These are phyloP conservation scores for Protomyces lactucae-debilis DNA, from an alignment of 1,139 yeast species.

Conservation along the genomic window DNA sequence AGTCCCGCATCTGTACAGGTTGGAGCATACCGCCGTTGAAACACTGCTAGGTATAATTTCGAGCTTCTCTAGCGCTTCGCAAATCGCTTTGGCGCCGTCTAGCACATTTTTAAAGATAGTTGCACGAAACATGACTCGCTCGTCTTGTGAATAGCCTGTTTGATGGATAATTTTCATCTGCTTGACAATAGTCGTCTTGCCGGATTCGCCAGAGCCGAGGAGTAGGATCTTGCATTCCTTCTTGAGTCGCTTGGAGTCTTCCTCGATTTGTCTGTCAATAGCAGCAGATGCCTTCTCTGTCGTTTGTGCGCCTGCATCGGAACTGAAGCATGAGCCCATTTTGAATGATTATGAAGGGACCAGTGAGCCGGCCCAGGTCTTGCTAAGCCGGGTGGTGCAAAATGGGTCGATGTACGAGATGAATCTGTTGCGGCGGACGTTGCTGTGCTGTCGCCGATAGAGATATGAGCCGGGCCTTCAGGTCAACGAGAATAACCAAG, in stretches of 20 bases:
- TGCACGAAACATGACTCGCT: conserved; percentile 72
- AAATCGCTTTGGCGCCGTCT: conserved; percentile 74
- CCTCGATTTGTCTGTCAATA: conserved; percentile 32
- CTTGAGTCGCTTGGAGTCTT: conserved; percentile 32
- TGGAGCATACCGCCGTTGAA: conserved; percentile 10
- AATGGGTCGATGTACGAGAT: neutral
- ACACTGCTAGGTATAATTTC: conserved; percentile 1
- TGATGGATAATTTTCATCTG: conserved; percentile 84
- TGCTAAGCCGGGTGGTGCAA: neutral
- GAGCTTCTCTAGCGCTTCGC: conserved; percentile 27
- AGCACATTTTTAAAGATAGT: conserved; percentile 92
- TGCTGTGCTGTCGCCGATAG: no score
- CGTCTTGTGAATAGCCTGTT: conserved; percentile 75
- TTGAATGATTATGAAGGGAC: neutral
- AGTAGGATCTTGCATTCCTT: conserved; percentile 55
- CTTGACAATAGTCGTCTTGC: conserved; percentile 89
- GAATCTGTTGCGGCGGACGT: no score
- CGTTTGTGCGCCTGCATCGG: conserved; percentile 7
- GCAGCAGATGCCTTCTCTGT: conserved; percentile 22
- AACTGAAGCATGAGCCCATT: conserved; percentile 23
- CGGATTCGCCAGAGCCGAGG: conserved; percentile 93
- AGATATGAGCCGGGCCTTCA: no score
- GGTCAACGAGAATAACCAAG: no score
- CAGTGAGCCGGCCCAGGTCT: no score
- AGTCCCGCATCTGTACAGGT: conserved; percentile 13